These are phyloP conservation scores for Aspergillus unguis DNA, from an alignment of 2,329 filamentous ascomycete genomes.

Conservation along the genomic window DNA sequence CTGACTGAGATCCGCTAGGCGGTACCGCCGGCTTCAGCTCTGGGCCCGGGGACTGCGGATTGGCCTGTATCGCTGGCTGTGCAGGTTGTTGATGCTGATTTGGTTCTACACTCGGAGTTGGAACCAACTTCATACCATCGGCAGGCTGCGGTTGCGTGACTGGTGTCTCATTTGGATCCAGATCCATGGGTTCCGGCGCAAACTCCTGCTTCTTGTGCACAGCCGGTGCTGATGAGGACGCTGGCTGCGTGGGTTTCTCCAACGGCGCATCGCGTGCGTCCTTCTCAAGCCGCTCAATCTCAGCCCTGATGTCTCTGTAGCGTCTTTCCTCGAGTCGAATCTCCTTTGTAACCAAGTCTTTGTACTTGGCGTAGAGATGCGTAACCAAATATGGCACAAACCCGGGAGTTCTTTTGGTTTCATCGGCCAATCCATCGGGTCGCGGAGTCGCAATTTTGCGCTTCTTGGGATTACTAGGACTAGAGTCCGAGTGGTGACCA, in stretches of 20 bases:
- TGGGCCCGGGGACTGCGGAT: slow-evolving; percentile 2
- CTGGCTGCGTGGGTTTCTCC: slow-evolving; percentile 4
- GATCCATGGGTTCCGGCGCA: slow-evolving; percentile 26
- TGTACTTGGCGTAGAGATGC: slow-evolving; percentile 72
- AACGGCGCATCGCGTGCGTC: slow-evolving; percentile 50
- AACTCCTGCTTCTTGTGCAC: slow-evolving; percentile 15
- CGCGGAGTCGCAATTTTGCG: slow-evolving; percentile 68
- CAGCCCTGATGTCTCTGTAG: slow-evolving; percentile 61
- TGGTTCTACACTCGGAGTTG: background rate
- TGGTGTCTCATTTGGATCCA: slow-evolving; percentile 26
- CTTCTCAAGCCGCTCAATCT: slow-evolving; percentile 67
- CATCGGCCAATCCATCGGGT: slow-evolving; percentile 62
- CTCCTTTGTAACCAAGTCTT: slow-evolving; percentile 63
- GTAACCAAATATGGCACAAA: slow-evolving; percentile 69
- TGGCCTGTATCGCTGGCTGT: background rate
- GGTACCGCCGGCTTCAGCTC: slow-evolving; percentile 9
- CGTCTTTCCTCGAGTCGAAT: slow-evolving; percentile 71
- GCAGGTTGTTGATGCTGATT: slow-evolving; percentile 9
- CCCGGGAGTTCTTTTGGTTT: slow-evolving; percentile 60
- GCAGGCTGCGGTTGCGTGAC: slow-evolving; percentile 14
- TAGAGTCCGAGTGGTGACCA: slow-evolving; percentile 25
- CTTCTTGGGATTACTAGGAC: slow-evolving; percentile 60
- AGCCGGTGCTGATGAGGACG: background rate
- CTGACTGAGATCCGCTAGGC: background rate
- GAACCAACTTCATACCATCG: slow-evolving; percentile 4